Evolutionary conservation across 2,329 filamentous ascomycete species (phyloP), one percentile per base, ranked within the genome.

Genomic region (Rhexocercosporidium sp.): DNA sequence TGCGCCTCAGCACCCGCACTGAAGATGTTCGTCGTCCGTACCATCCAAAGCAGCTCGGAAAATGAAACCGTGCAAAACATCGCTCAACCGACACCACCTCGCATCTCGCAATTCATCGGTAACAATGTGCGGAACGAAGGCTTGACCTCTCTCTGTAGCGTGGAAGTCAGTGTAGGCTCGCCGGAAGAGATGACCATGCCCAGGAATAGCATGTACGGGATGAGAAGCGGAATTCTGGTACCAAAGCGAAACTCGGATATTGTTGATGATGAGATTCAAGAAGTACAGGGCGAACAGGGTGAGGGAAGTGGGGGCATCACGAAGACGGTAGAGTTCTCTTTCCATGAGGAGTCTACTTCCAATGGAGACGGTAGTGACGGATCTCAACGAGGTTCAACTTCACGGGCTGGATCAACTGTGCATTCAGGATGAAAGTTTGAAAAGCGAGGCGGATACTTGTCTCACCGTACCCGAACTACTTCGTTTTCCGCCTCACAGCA

Each of bases 1-100:
- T 65, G 66, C 39, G 57, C 66, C 31, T 68, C 59, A 20, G 59
- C 59, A 14, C 66, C 66, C 46, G 37, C 53, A 9, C 25, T 68
- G 11, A 68, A 68, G 44, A 56, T 59, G 18, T 31, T 68, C 7
- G 53, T 66, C 27, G 59, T 54, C 12, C 53, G 53, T 16, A 57
- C 31, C 14, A 37, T 57, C 6, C 53, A 57, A 3, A 57, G 34
- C n/a, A 57, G 31, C 8, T 57, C 53, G 31, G 31, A 37, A 25
- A 57, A 39, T 27, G 53, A 57, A 20, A 56, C 34, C 7, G n/a
- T 25, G 0, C n/a, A 18, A 20, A 57, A 57, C 12, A 20, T 57
- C 12, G 53, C 51, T 25, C 53, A 57, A 31, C 53, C 31, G 25
- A 57, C 29, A 18, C 53, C 53, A 25, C 53, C 53, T 6, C 31